Conservation (phyloP, 163 green algal genomes). For the Picocystis sp. region DNA sequence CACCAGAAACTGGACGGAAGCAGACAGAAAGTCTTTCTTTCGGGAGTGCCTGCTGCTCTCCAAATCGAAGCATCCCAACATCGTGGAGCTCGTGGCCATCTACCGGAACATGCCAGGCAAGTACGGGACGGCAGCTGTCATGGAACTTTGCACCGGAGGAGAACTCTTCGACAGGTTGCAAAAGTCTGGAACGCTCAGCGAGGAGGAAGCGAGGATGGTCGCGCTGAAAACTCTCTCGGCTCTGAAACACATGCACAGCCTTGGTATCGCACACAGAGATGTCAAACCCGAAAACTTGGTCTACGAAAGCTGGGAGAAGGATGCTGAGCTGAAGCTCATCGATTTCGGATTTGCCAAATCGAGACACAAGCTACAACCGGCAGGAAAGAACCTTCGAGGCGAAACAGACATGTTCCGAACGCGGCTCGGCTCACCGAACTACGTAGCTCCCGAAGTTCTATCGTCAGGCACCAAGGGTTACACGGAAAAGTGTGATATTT, state of each 20-base stretch:
- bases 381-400: too few species aligned
- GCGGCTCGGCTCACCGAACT: too few species aligned
- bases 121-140: constrained; percentile 4
- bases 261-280: constrained; percentile 4
- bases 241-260: not conserved
- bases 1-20: too few species aligned
- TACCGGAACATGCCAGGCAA: constrained; percentile 1
- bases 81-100: constrained; percentile 13
- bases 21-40: too few species aligned
- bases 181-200: constrained; percentile 13
- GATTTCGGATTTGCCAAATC: constrained; percentile 3
- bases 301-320: not conserved
- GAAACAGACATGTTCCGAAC: too few species aligned
- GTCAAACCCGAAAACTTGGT: constrained; percentile 6
- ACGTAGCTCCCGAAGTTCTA: too few species aligned
- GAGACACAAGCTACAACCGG: too few species aligned
- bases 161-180: constrained; percentile 30
- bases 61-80: constrained; percentile 10
- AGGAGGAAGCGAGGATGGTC: constrained; percentile 4
- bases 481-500: too few species aligned
- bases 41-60: too few species aligned
- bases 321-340: constrained; percentile 4
- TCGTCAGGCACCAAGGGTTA: too few species aligned
- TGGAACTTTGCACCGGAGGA: constrained; percentile 26
- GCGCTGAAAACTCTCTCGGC: not conserved